Evolutionary conservation across 805 yeast genomes (phyloP), one percentile per base, ranked within the genome.

Genomic region (Starmerella riodocensis): DNA sequence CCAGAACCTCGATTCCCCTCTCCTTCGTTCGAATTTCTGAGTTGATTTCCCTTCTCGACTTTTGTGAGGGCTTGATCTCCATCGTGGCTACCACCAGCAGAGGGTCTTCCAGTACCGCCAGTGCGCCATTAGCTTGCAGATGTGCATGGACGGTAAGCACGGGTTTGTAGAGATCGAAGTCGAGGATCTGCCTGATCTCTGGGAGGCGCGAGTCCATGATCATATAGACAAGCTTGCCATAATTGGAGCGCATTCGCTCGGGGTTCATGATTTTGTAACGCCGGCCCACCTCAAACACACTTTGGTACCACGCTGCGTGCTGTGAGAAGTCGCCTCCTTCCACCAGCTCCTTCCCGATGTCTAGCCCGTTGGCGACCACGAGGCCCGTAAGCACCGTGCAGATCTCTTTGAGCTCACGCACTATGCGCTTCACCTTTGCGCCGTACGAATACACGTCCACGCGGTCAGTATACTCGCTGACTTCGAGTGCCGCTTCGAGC

Each of bases 191-290:
- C 47, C 69, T 71, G 43, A 80, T 71, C 49, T 79, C 84, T 0
- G 84, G 79, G 22, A 78, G 58, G 34, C 81, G 62, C 2, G 91
- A 80, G 57, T 80, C 93, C 91, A 81, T 80, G 27, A 79, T 74
- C 80, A 80, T 81, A 57, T 80, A 80, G 61, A 81, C 76, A 41
- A 81, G 61, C 52, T 80, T 79, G 33, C 93, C 93, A 56, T 74
- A 81, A 4, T 75, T 75, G 51, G 76, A 81, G 45, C 85, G 67
- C 81, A 81, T 76, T 50, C 73, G 68, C 49, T 80, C 85, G 0
- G 93, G 93, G 52, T 80, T 80, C 85, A 80, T 76, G 50, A 81
- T 75, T 54, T 80, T 80, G 60, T 80, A 80, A 32, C 91, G 66
- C 51, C 91, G 65, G 19, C 91, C 91, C 44, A 80, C 73, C 58